These are phyloP conservation scores for Themeda triandra DNA, from an alignment of 176 grass and related monocot genomes.

Conservation along the genomic window DNA sequence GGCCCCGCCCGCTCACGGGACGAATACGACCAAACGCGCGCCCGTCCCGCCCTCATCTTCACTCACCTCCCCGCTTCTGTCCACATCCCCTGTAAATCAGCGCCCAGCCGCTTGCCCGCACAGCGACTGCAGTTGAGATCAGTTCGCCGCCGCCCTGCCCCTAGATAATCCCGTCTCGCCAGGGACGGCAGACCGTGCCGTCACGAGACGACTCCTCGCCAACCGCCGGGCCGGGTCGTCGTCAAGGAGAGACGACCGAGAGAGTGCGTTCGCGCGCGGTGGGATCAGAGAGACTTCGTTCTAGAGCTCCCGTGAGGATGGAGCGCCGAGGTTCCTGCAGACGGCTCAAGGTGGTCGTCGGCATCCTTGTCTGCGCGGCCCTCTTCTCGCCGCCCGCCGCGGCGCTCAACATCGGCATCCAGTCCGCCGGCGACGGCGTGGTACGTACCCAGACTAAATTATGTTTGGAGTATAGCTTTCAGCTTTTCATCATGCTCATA, in stretches of 20 bases:
- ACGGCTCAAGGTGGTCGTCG: neutral
- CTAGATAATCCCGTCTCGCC: slow-evolving; percentile 15
- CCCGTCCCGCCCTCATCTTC: neutral
- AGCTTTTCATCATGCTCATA: no score
- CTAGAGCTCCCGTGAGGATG: neutral
- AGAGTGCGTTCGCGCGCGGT: neutral
- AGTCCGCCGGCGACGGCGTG: slow-evolving; percentile 36
- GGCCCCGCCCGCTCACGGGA: slow-evolving; percentile 31
- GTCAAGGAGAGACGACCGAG: neutral
- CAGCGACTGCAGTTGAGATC: neutral
- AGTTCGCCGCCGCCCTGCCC: neutral
- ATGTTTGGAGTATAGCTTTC: no score
- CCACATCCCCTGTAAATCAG: neutral
- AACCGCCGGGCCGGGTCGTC: neutral
- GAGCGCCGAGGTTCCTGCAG: neutral
- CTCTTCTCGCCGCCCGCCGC: slow-evolving; percentile 31
- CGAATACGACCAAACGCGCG: slow-evolving; percentile 28
- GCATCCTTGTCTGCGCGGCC: neutral
- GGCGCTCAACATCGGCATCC: slow-evolving; percentile 72
- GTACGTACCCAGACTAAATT: no score
- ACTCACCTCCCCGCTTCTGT: neutral
- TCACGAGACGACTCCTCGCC: neutral
- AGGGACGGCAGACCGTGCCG: neutral
- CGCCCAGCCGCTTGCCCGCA: neutral
- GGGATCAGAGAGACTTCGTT: neutral